Evolutionary conservation across 306 rosid species (phyloP).

Genomic region (Casuarina cunninghamiana): DNA sequence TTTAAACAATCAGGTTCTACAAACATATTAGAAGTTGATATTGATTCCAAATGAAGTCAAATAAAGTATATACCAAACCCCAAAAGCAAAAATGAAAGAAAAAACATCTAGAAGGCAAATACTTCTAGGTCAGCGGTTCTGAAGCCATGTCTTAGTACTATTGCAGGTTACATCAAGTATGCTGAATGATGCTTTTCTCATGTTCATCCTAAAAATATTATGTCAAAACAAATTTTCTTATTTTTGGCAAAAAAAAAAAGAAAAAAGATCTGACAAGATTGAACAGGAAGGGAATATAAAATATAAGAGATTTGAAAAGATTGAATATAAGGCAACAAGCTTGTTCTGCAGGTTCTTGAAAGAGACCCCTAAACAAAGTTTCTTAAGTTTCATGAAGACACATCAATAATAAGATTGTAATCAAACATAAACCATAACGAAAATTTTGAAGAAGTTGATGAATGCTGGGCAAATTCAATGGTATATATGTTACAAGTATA

Average conservation of each 20-base stretch:
- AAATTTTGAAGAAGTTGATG: neutral
- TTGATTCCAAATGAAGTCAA: slow-evolving; percentile 4
- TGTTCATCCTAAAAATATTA: slow-evolving; percentile 7
- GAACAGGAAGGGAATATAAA: neutral
- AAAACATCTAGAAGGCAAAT: slow-evolving; percentile 1
- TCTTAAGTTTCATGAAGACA: neutral
- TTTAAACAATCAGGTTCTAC: slow-evolving; percentile 8
- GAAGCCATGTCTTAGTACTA: slow-evolving; percentile 1
- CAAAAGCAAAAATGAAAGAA: neutral
- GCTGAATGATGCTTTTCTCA: slow-evolving; percentile 3
- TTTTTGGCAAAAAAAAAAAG: neutral
- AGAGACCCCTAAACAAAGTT: neutral
- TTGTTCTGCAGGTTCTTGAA: slow-evolving; percentile 3
- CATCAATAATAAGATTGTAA: neutral
- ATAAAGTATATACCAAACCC: neutral
- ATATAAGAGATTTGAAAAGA: too few relatives aligned
- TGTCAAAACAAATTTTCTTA: slow-evolving; percentile 1
- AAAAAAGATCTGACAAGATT: slow-evolving; percentile 1
- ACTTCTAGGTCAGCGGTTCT: neutral
- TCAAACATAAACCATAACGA: neutral
- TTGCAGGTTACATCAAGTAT: neutral
- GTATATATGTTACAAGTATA: neutral
- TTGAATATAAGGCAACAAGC: neutral
- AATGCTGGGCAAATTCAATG: neutral
- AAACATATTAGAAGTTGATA: neutral